These are phyloP conservation scores for Serpula lacrymans DNA, from an alignment of 768 basidiomycete species.

Conservation along the genomic window DNA sequence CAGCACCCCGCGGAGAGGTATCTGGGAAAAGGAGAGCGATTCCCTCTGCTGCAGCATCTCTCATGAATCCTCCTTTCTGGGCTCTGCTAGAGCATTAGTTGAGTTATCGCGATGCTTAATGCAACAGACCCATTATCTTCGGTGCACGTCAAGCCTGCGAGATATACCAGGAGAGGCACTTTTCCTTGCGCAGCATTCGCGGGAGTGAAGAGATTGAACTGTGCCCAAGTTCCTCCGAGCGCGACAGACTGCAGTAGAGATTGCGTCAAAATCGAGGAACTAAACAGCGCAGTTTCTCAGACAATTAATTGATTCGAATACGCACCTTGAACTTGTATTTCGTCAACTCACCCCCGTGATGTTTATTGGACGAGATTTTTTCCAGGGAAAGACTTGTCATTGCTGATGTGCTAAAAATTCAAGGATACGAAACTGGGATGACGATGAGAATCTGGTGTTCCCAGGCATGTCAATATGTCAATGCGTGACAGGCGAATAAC, in stretches of 20 bases:
- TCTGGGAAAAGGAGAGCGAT: slow-evolving; percentile 95
- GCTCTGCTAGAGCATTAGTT: slow-evolving; percentile 44
- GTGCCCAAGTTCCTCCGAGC: slow-evolving; percentile 65
- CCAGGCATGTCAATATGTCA: too few relatives aligned
- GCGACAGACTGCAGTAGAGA: slow-evolving; percentile 51
- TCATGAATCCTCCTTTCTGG: slow-evolving; percentile 90
- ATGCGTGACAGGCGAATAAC: too few relatives aligned
- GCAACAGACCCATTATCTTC: slow-evolving; percentile 84
- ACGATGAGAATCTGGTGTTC: background rate
- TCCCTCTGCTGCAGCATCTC: slow-evolving; percentile 79
- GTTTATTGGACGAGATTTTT: slow-evolving; percentile 71
- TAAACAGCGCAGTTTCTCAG: background rate
- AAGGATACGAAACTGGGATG: background rate
- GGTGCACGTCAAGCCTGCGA: slow-evolving; percentile 85
- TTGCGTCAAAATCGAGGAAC: background rate
- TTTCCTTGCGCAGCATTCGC: slow-evolving; percentile 49
- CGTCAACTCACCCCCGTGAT: slow-evolving; percentile 73
- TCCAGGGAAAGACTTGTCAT: slow-evolving; percentile 40
- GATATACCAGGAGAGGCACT: slow-evolving; percentile 77
- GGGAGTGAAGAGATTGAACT: slow-evolving; percentile 91
- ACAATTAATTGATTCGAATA: slow-evolving; percentile 1
- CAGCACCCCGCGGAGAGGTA: slow-evolving; percentile 92
- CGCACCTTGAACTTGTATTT: slow-evolving; percentile 86
- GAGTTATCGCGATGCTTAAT: background rate
- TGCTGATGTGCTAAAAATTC: background rate